A percentile compares a stretch with the other conserved stretches of the same genome.
These are phyloP conservation scores for Tuber umbilicatum DNA, from an alignment of 495 filamentous ascomycete species.

Conservation along the genomic window DNA sequence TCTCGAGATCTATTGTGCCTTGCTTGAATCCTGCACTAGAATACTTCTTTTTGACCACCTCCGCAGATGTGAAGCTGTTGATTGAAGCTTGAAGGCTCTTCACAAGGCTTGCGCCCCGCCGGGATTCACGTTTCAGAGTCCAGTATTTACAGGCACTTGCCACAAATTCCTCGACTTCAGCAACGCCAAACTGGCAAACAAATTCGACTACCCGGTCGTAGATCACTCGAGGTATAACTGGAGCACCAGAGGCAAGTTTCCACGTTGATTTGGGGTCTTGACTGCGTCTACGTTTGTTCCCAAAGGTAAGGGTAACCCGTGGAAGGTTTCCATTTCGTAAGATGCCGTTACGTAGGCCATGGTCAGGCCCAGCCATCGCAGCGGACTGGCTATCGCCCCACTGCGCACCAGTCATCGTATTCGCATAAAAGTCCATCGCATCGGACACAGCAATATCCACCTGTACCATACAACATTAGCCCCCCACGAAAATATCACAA, in stretches of 20 bases:
- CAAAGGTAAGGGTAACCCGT: constrained; percentile 56
- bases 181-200: constrained; percentile 69
- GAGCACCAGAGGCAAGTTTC: constrained; percentile 91
- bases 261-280: constrained; percentile 65
- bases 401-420: constrained; percentile 71
- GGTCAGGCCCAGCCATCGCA: constrained; percentile 55
- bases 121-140: constrained; percentile 91
- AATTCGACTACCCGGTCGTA: constrained; percentile 73
- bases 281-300: constrained; percentile 67
- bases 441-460: constrained; percentile 57
- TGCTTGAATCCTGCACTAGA: constrained; percentile 72
- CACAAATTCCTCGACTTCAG: constrained; percentile 82
- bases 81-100: constrained; percentile 89
- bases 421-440: constrained; percentile 74
- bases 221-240: constrained; percentile 81
- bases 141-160: constrained; percentile 93
- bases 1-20: constrained; percentile 66
- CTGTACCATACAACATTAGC: constrained; percentile 9
- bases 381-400: constrained; percentile 89
- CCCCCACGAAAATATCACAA: neutral
- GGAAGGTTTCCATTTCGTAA: constrained; percentile 44
- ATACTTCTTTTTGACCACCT: constrained; percentile 89
- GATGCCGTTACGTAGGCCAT: constrained; percentile 19
- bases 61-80: constrained; percentile 77
- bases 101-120: constrained; percentile 80